A percentile compares a stretch with the other conserved stretches of the same genome.
phyloP scores from a whole-genome alignment of 352 stramenopile genomes.

The Phytophthora tubulina region DNA sequence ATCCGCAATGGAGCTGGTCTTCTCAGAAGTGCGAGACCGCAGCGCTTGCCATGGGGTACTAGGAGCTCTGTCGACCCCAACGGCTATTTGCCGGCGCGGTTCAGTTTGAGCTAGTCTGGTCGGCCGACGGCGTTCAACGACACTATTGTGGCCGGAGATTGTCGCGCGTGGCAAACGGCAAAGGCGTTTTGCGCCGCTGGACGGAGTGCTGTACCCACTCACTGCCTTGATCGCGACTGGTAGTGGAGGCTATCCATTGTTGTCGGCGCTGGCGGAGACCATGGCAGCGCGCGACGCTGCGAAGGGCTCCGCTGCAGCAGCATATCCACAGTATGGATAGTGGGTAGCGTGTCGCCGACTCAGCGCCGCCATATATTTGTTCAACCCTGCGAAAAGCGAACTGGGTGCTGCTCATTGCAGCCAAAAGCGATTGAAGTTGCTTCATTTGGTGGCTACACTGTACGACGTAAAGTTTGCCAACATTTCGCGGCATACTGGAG shows the following conservation, averaged over 20 bases:
- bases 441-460: not conserved
- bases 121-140: not conserved
- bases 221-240: not conserved
- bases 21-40: not conserved
- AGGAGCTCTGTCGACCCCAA: not conserved
- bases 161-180: conserved; percentile 5
- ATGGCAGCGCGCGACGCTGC: not conserved
- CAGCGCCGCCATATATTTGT: not conserved
- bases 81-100: not conserved
- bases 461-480: conserved; percentile 8
- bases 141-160: conserved; percentile 9
- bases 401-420: not conserved
- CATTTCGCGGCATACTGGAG: conserved; percentile 9
- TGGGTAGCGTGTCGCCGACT: too few relatives aligned
- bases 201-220: conserved; percentile 9
- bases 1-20: not conserved
- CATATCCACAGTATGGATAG: too few relatives aligned
- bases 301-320: not conserved
- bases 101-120: too few relatives aligned
- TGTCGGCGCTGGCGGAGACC: not conserved
- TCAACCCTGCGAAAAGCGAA: not conserved
- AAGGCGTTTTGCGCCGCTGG: conserved; percentile 2
- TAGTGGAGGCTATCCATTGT: not conserved
- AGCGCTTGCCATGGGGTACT: not conserved
- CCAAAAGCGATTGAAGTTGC: conserved; percentile 12